Conservation (phyloP, 2,329 filamentous ascomycete species). For the Xylariaceae sp. region DNA sequence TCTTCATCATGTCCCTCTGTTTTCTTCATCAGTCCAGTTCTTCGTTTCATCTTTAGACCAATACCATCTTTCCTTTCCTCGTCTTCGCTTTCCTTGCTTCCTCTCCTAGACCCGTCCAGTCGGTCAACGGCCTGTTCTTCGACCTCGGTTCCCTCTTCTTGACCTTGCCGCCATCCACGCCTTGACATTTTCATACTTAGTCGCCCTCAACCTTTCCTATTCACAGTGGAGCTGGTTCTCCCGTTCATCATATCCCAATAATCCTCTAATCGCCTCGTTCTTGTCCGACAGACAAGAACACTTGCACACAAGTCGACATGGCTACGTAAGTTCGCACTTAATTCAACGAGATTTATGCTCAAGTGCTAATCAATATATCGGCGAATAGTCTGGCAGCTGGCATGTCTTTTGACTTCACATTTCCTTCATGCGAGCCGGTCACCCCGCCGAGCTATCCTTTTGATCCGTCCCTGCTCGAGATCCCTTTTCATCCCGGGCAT, state of each 20-base stretch:
- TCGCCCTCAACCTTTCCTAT: conserved; percentile 8
- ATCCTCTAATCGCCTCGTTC: conserved; percentile 28
- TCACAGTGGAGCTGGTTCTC: conserved; percentile 32
- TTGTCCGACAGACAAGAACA: conserved; percentile 29
- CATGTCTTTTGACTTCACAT: conserved; percentile 61
- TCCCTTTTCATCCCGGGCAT: conserved; percentile 54
- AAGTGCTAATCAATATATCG: conserved; percentile 27
- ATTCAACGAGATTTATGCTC: conserved; percentile 2
- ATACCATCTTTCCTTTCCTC: conserved; percentile 26
- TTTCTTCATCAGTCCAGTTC: conserved; percentile 23
- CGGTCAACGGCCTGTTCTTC: conserved; percentile 21
- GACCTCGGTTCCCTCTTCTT: conserved; percentile 26
- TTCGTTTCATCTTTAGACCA: conserved; percentile 31
- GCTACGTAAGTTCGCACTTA: conserved; percentile 39
- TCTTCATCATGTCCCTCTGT: conserved; percentile 17
- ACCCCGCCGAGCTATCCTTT: conserved; percentile 54
- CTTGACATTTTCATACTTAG: conserved; percentile 20
- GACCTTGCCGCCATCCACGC: conserved; percentile 18
- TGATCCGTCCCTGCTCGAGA: conserved; percentile 55
- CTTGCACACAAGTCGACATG: conserved; percentile 34
- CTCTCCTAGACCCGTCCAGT: conserved; percentile 29
- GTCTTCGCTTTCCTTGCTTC: conserved; percentile 22
- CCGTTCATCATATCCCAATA: conserved; percentile 23
- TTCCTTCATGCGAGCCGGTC: conserved; percentile 50
- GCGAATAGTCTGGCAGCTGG: conserved; percentile 56